A percentile compares a stretch with the other conserved stretches of the same genome.
Evolutionary conservation across 2,329 filamentous ascomycete genomes (phyloP).

Genomic region (Pseudonectria foliicola): DNA sequence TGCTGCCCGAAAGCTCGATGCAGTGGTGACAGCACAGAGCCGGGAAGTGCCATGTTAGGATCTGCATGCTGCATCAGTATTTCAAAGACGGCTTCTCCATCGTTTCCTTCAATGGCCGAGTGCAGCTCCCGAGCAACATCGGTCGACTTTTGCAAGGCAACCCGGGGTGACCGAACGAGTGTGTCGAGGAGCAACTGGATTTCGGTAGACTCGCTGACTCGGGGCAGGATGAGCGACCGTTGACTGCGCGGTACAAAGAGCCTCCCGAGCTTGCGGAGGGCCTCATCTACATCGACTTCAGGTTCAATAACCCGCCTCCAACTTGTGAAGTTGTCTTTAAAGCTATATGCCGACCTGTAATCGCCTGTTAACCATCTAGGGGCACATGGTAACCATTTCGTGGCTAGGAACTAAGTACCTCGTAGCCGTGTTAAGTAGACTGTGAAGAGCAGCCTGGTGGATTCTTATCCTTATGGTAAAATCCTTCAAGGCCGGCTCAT

Average conservation of each 20-base stretch:
- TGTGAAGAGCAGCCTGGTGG: conserved; percentile 21
- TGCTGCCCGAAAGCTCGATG: conserved; percentile 20
- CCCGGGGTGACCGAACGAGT: conserved; percentile 16
- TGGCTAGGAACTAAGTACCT: conserved; percentile 5
- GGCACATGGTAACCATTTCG: neutral
- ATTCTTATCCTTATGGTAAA: conserved; percentile 16
- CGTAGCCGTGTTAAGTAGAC: conserved; percentile 20
- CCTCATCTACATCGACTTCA: conserved; percentile 18
- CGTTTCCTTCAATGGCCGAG: conserved; percentile 16
- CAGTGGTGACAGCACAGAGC: conserved; percentile 21
- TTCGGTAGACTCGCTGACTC: conserved; percentile 21
- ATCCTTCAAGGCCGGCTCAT: conserved; percentile 17
- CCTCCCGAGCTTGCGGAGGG: conserved; percentile 17
- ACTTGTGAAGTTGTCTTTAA: conserved; percentile 13
- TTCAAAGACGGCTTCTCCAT: conserved; percentile 20
- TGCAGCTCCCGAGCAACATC: conserved; percentile 18
- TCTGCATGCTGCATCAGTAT: conserved; percentile 18
- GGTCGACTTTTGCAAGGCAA: conserved; percentile 13
- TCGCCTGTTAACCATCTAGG: conserved; percentile 5
- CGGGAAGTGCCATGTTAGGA: conserved; percentile 19
- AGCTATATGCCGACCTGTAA: conserved; percentile 14
- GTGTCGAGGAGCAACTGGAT: conserved; percentile 22
- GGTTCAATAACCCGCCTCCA: conserved; percentile 22
- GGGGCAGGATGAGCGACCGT: conserved; percentile 14
- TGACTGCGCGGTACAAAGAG: conserved; percentile 19